phyloP scores from a whole-genome alignment of 257 asterid species.

The Knoxia roxburghii region DNA sequence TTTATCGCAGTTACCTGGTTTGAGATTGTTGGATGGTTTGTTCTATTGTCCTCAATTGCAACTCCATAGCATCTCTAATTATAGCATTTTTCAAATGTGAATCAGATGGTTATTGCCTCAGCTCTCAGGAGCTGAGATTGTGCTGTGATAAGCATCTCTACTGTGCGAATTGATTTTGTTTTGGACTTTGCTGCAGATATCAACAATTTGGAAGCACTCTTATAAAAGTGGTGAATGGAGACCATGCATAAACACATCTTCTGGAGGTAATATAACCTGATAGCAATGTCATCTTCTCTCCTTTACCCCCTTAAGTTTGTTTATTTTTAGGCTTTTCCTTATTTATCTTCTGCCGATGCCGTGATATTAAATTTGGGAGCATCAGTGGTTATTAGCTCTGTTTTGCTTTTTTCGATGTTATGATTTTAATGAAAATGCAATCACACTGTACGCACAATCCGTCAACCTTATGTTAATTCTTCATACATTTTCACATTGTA shows the following conservation, averaged over 20 bases:
- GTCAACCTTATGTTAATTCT: neutral
- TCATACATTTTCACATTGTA: neutral
- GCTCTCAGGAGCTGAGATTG: neutral
- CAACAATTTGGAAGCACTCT: slow-evolving; percentile 88
- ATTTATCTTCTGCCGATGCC: too few species aligned
- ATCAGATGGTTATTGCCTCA: neutral
- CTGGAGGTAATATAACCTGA: slow-evolving; percentile 47
- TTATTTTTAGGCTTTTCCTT: too few species aligned
- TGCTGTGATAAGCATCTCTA: neutral
- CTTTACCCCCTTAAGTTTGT: neutral
- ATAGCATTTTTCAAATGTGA: neutral
- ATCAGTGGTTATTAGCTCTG: neutral
- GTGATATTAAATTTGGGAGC: too few species aligned
- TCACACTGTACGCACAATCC: neutral
- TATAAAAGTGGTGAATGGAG: slow-evolving; percentile 86
- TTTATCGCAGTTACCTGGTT: neutral
- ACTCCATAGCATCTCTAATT: neutral
- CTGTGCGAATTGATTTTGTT: slow-evolving; percentile 1
- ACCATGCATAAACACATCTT: slow-evolving; percentile 74
- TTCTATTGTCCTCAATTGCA: neutral
- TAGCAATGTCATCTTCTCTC: neutral
- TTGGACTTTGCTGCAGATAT: slow-evolving; percentile 46
- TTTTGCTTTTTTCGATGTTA: neutral
- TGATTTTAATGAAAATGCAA: neutral
- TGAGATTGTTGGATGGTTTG: neutral